phyloP scores from a whole-genome alignment of 1,284 basidiomycete species.

The Ceratobasidium sp. region DNA sequence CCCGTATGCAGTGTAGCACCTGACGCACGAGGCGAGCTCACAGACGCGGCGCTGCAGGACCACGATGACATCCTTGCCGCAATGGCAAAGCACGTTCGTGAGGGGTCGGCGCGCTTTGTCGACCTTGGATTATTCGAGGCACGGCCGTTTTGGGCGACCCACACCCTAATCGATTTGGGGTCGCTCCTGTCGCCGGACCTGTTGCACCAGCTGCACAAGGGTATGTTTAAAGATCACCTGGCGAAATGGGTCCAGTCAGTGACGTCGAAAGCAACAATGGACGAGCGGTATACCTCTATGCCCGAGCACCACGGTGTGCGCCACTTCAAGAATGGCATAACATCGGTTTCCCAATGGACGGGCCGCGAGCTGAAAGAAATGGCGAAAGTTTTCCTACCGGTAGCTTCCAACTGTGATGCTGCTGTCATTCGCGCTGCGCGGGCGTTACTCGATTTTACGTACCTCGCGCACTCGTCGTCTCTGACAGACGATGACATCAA shows the following conservation, averaged over 20 bases:
- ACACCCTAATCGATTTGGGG: not conserved
- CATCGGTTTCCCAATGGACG: slow-evolving; percentile 41
- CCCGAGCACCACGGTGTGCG: no score
- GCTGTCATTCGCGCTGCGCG: slow-evolving; percentile 14
- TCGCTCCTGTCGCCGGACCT: slow-evolving; percentile 57
- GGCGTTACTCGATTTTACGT: slow-evolving; percentile 58
- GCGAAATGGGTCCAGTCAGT: slow-evolving; percentile 56
- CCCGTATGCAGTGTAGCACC: slow-evolving; percentile 23
- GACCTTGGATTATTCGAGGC: slow-evolving; percentile 4
- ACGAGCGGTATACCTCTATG: no score
- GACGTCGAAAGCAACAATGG: not conserved
- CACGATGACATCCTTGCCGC: not conserved
- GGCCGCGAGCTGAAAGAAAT: slow-evolving; percentile 47
- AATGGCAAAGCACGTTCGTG: not conserved
- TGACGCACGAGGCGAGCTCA: slow-evolving; percentile 24
- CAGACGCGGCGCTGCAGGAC: not conserved
- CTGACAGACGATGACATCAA: slow-evolving; percentile 33
- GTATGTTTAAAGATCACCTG: slow-evolving; percentile 60
- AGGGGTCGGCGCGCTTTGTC: not conserved
- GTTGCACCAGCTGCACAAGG: slow-evolving; percentile 61
- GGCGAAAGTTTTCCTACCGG: slow-evolving; percentile 24
- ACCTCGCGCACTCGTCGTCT: slow-evolving; percentile 7
- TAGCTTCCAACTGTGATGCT: not conserved
- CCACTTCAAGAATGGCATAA: no score
- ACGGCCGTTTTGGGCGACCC: slow-evolving; percentile 1